These are phyloP conservation scores for Butyriboletus appendiculatus DNA, from an alignment of 1,284 basidiomycete genomes.

Conservation along the genomic window DNA sequence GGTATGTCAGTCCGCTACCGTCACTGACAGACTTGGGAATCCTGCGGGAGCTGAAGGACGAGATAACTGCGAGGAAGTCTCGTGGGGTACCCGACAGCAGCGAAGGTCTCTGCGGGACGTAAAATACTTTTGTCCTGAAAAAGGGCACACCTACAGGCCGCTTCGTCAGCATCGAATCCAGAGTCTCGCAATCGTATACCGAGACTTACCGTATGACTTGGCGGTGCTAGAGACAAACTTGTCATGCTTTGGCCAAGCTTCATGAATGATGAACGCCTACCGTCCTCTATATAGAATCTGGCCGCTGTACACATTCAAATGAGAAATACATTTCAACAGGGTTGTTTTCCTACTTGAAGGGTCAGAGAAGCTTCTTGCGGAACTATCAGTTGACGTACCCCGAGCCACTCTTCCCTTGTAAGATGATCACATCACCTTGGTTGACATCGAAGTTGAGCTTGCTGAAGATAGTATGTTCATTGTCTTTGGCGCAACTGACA, in stretches of 20 bases:
- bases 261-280: slow-evolving; percentile 38
- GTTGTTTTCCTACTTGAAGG: slow-evolving; percentile 65
- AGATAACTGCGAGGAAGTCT: slow-evolving; percentile 64
- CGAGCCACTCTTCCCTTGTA: slow-evolving; percentile 74
- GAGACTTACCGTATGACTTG: slow-evolving; percentile 49
- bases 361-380: slow-evolving; percentile 1
- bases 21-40: slow-evolving; percentile 23
- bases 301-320: slow-evolving; percentile 74
- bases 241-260: neutral
- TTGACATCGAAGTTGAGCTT: slow-evolving; percentile 61
- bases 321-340: slow-evolving; percentile 78
- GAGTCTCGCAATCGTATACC: neutral
- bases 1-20: slow-evolving; percentile 38
- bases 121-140: slow-evolving; percentile 77
- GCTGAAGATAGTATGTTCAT: slow-evolving; percentile 45
- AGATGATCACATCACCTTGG: slow-evolving; percentile 69
- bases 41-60: slow-evolving; percentile 55
- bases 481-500: slow-evolving; percentile 30
- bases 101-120: slow-evolving; percentile 84
- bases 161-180: slow-evolving; percentile 3
- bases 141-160: slow-evolving; percentile 60
- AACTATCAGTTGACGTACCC: slow-evolving; percentile 44
- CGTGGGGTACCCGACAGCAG: slow-evolving; percentile 79
- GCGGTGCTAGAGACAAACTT: slow-evolving; percentile 44
- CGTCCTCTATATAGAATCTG: slow-evolving; percentile 64